Evolutionary conservation across 2,329 filamentous ascomycete genomes (phyloP), one percentile per base, ranked within the genome.

Genomic region (Pestalotiopsis sp.): DNA sequence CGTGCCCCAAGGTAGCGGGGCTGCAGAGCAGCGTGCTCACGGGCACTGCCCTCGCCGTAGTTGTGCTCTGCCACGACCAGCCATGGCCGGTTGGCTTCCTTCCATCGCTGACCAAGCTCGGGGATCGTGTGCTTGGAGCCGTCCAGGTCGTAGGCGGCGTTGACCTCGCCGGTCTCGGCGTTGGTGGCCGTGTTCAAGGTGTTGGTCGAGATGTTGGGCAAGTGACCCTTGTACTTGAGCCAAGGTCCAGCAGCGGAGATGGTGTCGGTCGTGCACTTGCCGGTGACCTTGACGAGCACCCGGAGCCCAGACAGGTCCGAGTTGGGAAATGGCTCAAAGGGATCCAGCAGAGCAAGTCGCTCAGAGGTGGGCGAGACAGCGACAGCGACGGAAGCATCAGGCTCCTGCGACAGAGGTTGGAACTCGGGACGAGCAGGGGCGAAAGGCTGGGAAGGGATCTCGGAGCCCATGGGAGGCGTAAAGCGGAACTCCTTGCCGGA

Each of bases 191-290:
- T 96, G 82, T 98, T 98, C 73, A 99, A 90, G 2, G 96, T 99
- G 88, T 99, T 99, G 78, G 94, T 94, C 75, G 91, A 93, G 81
- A 99, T 99, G 86, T 99, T 99, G 80, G 96, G 94, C 71, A 99
- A 89, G 82, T 99, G 96, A 71, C 96, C 96, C 87, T 98, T 98
- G 90, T 98, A 99, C 83, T 98, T 98, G 74, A 99, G 89, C 95
- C 95, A 98, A 17, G 95, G 95, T 5, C 95, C 95, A 1, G 95
- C 95, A 41, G 95, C 95, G 49, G 95, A 98, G 82, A 99, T 99
- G 75, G 96, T 98, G 82, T 99, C 96, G 58, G 96, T 99, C 68
- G 96, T 99, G 87, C 96, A 99, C 84, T 99, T 97, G 72, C 96
- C 96, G 72, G 95, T 92, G 72, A 98, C 92, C 84, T 98, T 98